Base-by-base conservation (phyloP, 208 protist species). In the Vickermania spadyakhi region DNA sequence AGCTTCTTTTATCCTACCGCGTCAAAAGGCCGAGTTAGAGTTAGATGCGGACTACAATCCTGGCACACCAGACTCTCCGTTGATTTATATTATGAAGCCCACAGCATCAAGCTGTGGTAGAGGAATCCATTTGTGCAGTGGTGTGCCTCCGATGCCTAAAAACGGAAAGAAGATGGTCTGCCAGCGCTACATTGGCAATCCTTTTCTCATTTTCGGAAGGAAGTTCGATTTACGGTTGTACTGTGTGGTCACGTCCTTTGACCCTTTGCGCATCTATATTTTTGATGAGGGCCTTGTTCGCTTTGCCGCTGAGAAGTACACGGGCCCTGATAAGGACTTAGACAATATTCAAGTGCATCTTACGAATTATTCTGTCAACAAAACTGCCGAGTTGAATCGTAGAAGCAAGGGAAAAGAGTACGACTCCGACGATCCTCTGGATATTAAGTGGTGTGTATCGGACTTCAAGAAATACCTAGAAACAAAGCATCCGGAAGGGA, bases 351-450 rank as follows among this genome's bases (percentile, higher is more conserved):
- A 91, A 52, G 89, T 91, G 62, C 97, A 99, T 62, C 78, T 99
- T 30, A 99, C 97, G 31, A 99, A 99, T 80, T 98, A 98, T 69
- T 90, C 95, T 18, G 84, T 99, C 28, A 98, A 97, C 77, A 99
- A 98, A 62, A 91, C 84, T 14, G 83, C 83, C 41, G 79, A 88
- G 58, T 70, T 92, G 55, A 72, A 81, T 30, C 45, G 72, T 22
- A 73, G 73, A 25, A 92, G 75, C 56, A 66, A 66, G 57, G 82
- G 76, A n/a, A 85, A 84, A 49, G 70, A 81, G 28, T 74, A 76
- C 55, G 75, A 89, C 28, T 68, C 70, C 51, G 83, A 90, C 60
- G 84, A 90, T 62, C 77, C 64, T 7, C 36, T 89, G 22, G 89
- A 96, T 60, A 96, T 96, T 69, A 96, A 96, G 72, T 96, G 89